Conservation (phyloP, 371 early-diverging fungal genomes). For the Mortierella sp. region DNA sequence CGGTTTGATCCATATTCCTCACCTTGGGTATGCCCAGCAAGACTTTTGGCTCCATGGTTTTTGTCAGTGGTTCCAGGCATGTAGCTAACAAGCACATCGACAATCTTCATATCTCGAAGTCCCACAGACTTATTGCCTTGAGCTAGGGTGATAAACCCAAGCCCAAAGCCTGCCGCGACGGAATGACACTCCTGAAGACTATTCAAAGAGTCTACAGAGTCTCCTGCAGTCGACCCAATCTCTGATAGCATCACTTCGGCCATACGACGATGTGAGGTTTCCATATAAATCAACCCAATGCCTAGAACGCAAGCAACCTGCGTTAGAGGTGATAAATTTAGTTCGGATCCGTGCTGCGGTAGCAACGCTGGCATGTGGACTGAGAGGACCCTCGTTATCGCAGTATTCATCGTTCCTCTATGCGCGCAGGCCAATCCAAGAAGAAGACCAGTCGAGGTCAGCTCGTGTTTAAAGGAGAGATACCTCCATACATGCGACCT, state of each 20-base stretch:
- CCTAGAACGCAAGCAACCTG: slow-evolving; percentile 79
- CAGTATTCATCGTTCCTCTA: slow-evolving; percentile 73
- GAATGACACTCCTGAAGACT: slow-evolving; percentile 70
- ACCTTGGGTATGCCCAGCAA: slow-evolving; percentile 2
- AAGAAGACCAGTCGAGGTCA: slow-evolving; percentile 79
- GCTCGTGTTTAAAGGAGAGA: slow-evolving; percentile 71
- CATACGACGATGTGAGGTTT: slow-evolving; percentile 74
- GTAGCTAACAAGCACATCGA: slow-evolving; percentile 67
- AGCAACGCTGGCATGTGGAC: slow-evolving; percentile 81
- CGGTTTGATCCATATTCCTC: slow-evolving; percentile 3
- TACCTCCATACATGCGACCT: slow-evolving; percentile 73
- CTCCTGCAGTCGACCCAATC: slow-evolving; percentile 61
- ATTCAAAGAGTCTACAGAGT: slow-evolving; percentile 54
- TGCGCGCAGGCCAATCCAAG: slow-evolving; percentile 82
- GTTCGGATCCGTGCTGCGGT: slow-evolving; percentile 63
- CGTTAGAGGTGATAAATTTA: slow-evolving; percentile 68
- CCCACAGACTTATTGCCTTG: slow-evolving; percentile 67
- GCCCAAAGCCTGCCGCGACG: slow-evolving; percentile 82
- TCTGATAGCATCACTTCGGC: slow-evolving; percentile 78
- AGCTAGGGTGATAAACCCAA: slow-evolving; percentile 86
- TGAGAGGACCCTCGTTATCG: slow-evolving; percentile 74
- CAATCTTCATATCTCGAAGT: slow-evolving; percentile 69
- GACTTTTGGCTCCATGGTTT: slow-evolving; percentile 9
- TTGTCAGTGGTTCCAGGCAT: slow-evolving; percentile 56
- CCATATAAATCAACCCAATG: slow-evolving; percentile 82